Percentiles rank a stretch among this genome's conserved stretches.
Conservation (phyloP, 2,329 filamentous ascomycete species). For the Xylariaceae sp. region DNA sequence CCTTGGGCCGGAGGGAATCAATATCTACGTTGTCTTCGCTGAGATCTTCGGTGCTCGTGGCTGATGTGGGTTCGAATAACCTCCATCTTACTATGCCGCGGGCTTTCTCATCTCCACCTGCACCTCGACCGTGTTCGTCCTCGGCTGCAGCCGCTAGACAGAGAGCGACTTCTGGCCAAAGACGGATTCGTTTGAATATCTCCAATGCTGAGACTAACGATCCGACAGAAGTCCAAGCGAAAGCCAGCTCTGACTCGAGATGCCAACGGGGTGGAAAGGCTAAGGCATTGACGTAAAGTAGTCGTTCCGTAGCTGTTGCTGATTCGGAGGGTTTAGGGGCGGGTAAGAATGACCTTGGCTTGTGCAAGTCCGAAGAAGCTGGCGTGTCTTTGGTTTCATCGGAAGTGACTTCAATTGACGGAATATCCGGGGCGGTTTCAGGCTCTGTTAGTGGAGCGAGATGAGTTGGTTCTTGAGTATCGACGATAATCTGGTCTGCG, state of each 20-base stretch:
- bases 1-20: conserved; percentile 52
- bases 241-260: conserved; percentile 86
- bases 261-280: conserved; percentile 88
- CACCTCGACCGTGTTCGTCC: conserved; percentile 52
- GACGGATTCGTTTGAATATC: conserved; percentile 88
- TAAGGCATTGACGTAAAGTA: conserved; percentile 81
- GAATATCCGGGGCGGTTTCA: conserved; percentile 31
- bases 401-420: conserved; percentile 45
- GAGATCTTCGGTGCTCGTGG: conserved; percentile 33
- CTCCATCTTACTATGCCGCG: conserved; percentile 72
- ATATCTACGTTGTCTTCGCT: conserved; percentile 57
- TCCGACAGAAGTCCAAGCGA: conserved; percentile 87
- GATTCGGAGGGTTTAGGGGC: conserved; percentile 72
- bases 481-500: conserved; percentile 90
- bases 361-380: conserved; percentile 26
- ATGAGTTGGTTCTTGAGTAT: conserved; percentile 49
- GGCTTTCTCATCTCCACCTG: conserved; percentile 74
- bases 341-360: conserved; percentile 78
- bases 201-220: conserved; percentile 87
- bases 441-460: conserved; percentile 25
- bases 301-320: conserved; percentile 70
- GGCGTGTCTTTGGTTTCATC: conserved; percentile 24
- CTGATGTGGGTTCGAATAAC: conserved; percentile 65
- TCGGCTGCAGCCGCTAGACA: conserved; percentile 72
- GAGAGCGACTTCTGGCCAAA: conserved; percentile 93